Evolutionary conservation across 2,329 filamentous ascomycete genomes (phyloP), one percentile per base, ranked within the genome.

Genomic region (Dactylellina cionopaga): DNA sequence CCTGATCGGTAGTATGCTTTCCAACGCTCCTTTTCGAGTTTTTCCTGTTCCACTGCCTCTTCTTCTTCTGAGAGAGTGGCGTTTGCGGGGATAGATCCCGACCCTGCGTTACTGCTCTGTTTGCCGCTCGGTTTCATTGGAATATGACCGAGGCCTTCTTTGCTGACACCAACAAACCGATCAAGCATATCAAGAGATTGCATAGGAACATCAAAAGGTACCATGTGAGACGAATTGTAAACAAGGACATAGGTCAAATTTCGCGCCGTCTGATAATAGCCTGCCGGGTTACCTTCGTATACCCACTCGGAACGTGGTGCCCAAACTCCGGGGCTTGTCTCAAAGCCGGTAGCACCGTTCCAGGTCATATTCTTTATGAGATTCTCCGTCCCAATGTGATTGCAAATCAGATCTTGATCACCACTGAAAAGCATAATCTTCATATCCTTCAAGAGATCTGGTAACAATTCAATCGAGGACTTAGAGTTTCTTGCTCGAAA

Each of bases 141-240:
- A 55, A 83, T 82, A 54, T 92, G 93, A 68, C 94, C 94, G 75
- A 97, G 96, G 78, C 87, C 90, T 76, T 87, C 90, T 75, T 98
- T 96, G 79, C 98, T 92, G 39, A 99, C 92, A 51, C 88, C 87
- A 86, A 98, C 92, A 82, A 99, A 96, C 39, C 95, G 90, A 81
- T 99, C 94, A 13, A 99, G 88, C 95, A 99, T 99, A 80, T 98
- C 95, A 74, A 94, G 88, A 17, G 89, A 90, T 72, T 92, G 89
- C 49, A 92, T 88, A 0, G 94, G 89, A 77, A 90, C 91, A 80
- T 99, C 94, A 78, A 95, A 98, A 0, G 95, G 96, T 0, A 99
- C 95, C 95, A 99, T 99, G 81, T 99, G 95, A 52, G 91, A 96
- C 13, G 92, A 89, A 80, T 99, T 96, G 83, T 96, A 92, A 82